Conservation (phyloP, 495 filamentous ascomycete species). For the Tricharina praecox region DNA sequence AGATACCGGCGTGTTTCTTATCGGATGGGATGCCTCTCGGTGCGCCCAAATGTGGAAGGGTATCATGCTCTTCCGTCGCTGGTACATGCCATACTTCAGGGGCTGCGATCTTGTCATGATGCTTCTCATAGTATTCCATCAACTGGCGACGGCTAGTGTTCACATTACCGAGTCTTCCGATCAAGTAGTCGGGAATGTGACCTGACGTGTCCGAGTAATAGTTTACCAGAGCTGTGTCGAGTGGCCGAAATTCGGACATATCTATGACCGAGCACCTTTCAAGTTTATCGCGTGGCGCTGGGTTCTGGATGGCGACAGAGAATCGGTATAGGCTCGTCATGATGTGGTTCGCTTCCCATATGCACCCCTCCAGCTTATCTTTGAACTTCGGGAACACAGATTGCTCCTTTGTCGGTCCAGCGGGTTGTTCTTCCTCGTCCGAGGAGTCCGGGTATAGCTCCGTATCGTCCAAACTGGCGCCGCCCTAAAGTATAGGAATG, state of each 20-base stretch:
- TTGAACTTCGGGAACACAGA: no score
- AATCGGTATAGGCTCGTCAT: constrained; percentile 17
- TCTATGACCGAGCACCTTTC: constrained; percentile 21
- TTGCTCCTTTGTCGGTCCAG: neutral
- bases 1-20: neutral
- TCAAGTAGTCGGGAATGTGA: constrained; percentile 13
- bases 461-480: neutral
- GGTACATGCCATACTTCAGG: constrained; percentile 21
- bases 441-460: neutral
- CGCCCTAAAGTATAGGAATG: neutral
- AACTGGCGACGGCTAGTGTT: constrained; percentile 25
- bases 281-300: constrained; percentile 25
- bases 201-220: neutral
- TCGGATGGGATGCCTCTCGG: neutral
- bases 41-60: neutral
- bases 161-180: constrained; percentile 26
- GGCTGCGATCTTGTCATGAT: constrained; percentile 11
- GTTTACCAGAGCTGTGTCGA: constrained; percentile 23
- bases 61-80: constrained; percentile 18
- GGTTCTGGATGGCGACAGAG: constrained; percentile 13
- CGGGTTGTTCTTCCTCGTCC: neutral
- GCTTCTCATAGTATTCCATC: constrained; percentile 11
- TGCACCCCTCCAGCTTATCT: neutral
- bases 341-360: neutral
- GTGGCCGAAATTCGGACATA: constrained; percentile 24